phyloP scores from a whole-genome alignment of 352 stramenopile genomes.

The Nannochloropsis limnetica region DNA sequence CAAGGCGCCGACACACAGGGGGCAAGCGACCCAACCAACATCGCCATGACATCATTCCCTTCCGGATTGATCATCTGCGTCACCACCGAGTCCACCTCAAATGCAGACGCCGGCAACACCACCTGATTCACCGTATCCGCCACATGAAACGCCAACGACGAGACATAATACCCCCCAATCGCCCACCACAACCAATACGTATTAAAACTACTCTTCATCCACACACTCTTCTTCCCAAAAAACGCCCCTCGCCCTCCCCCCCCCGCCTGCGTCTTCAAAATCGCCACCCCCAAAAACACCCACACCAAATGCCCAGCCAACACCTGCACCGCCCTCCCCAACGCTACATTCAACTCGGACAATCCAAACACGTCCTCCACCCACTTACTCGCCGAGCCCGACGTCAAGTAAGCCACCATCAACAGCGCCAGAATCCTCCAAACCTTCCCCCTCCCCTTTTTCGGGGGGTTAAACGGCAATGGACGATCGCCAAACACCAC shows the following conservation, averaged over 20 bases:
- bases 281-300: constrained; percentile 55
- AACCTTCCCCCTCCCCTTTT: constrained; percentile 4
- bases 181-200: constrained; percentile 67
- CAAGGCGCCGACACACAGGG: constrained; percentile 63
- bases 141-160: constrained; percentile 63
- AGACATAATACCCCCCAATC: constrained; percentile 65
- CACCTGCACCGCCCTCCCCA: constrained; percentile 54
- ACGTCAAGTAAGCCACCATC: constrained; percentile 33
- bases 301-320: constrained; percentile 62
- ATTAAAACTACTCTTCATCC: constrained; percentile 52
- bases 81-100: constrained; percentile 48
- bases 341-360: constrained; percentile 16
- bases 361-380: constrained; percentile 26
- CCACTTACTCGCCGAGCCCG: constrained; percentile 12
- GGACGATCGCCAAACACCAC: background rate
- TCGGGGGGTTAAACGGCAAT: constrained; percentile 26
- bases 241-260: background rate
- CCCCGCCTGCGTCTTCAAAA: constrained; percentile 50
- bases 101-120: constrained; percentile 52
- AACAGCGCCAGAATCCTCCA: constrained; percentile 11
- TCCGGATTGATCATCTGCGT: constrained; percentile 65
- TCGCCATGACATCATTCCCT: constrained; percentile 60
- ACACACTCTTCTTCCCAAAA: constrained; percentile 43
- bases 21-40: constrained; percentile 62
- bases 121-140: constrained; percentile 64